phyloP scores from a whole-genome alignment of 305 asterid species.

The Galium porrigens region DNA sequence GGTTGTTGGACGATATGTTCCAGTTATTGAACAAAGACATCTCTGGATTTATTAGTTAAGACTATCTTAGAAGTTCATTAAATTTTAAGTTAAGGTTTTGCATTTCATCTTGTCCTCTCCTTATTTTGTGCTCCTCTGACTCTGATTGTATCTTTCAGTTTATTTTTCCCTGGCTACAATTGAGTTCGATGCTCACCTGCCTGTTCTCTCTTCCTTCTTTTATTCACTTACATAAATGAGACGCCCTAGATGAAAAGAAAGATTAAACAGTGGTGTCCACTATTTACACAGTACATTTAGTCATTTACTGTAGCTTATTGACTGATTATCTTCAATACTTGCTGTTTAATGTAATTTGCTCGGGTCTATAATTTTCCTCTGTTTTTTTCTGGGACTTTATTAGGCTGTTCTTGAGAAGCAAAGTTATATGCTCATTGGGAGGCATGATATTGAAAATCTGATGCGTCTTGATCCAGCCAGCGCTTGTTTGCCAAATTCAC shows the following conservation, averaged over 20 bases:
- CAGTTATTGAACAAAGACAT: not conserved
- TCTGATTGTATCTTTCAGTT: not conserved
- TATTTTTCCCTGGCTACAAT: not conserved
- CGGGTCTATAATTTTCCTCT: not conserved
- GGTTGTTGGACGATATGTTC: not conserved
- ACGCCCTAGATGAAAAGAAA: not conserved
- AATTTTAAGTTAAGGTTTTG: not conserved
- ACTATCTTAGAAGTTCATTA: not conserved
- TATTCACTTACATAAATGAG: not conserved
- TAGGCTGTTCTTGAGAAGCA: constrained; percentile 99
- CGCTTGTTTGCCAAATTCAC: constrained; percentile 57
- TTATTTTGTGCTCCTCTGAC: not conserved
- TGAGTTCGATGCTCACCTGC: not conserved
- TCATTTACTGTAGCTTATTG: not conserved
- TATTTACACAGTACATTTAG: not conserved
- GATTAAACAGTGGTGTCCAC: not conserved
- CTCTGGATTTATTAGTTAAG: not conserved
- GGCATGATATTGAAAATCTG: constrained; percentile 86
- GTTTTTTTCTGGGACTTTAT: constrained; percentile 22
- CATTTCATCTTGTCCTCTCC: not conserved
- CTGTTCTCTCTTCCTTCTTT: not conserved
- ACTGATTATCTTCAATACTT: not conserved
- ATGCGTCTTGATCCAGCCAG: constrained; percentile 81
- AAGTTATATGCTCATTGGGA: constrained; percentile 97
- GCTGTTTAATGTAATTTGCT: not conserved